Percentiles rank a stretch among this genome's conserved stretches.
Conservation (phyloP, 2,329 filamentous ascomycete species). For the Colletotrichum musicola region DNA sequence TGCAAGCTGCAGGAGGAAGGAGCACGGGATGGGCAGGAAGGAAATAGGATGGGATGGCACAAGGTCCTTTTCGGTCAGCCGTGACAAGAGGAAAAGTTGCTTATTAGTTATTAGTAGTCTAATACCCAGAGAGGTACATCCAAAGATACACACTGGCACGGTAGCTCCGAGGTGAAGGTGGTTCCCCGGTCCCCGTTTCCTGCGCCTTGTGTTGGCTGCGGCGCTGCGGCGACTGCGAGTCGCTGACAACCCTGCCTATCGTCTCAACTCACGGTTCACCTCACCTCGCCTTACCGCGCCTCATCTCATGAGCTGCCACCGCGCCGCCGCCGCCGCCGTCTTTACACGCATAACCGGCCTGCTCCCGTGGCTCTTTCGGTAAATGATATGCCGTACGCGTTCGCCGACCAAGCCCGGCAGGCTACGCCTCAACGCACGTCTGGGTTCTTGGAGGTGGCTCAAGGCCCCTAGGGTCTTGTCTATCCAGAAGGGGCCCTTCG, state of each 20-base stretch:
- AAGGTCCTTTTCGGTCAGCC: constrained; percentile 14
- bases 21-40: constrained; percentile 14
- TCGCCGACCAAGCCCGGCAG: not conserved
- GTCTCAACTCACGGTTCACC: not conserved
- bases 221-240: constrained; percentile 14
- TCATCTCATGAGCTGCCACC: too few relatives aligned
- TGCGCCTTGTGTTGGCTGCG: constrained; percentile 10
- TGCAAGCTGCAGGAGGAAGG: constrained; percentile 8
- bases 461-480: constrained; percentile 23
- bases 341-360: too few relatives aligned
- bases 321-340: too few relatives aligned
- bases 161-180: constrained; percentile 22
- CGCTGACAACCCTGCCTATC: constrained; percentile 4
- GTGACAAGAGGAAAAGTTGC: constrained; percentile 7
- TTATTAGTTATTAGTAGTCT: constrained; percentile 15
- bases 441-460: constrained; percentile 13
- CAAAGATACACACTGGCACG: not conserved
- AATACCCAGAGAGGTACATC: not conserved
- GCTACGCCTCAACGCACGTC: constrained; percentile 20
- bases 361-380: not conserved
- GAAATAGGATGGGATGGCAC: constrained; percentile 20
- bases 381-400: constrained; percentile 8
- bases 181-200: constrained; percentile 11
- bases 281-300: too few relatives aligned
- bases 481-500: constrained; percentile 2